These are phyloP conservation scores for Tolypocladium tropicale DNA, from an alignment of 2,329 filamentous ascomycete species.

Conservation along the genomic window DNA sequence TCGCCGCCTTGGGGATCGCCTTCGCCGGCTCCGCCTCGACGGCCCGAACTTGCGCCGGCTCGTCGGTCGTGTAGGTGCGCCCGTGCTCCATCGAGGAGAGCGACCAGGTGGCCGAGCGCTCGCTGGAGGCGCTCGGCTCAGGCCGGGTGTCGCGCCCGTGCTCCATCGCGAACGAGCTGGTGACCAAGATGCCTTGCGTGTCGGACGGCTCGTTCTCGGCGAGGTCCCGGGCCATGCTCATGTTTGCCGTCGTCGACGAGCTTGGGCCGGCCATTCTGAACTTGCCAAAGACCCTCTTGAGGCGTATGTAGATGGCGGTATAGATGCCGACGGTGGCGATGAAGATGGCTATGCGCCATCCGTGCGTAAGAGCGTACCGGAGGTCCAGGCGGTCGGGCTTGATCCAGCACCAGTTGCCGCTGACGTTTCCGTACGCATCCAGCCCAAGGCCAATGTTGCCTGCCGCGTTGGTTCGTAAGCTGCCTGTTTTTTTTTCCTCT, in stretches of 20 bases:
- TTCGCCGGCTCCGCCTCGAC: neutral
- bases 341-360: conserved; percentile 31
- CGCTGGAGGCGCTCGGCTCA: neutral
- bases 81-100: neutral
- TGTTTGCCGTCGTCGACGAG: neutral
- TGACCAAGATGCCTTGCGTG: conserved; percentile 2
- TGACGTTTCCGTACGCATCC: conserved; percentile 20
- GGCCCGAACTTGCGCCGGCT: neutral
- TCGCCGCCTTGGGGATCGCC: neutral
- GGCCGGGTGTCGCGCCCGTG: neutral
- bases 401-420: conserved; percentile 37
- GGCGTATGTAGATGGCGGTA: conserved; percentile 22
- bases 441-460: conserved; percentile 3
- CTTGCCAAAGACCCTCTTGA: conserved; percentile 5
- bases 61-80: neutral
- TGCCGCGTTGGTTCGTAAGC: neutral
- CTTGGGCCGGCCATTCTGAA: neutral
- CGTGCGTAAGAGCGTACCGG: conserved; percentile 30
- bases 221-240: neutral
- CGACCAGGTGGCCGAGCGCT: neutral
- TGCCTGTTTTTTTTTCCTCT: neutral
- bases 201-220: neutral
- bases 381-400: conserved; percentile 17
- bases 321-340: conserved; percentile 26
- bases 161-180: conserved; percentile 1